Percentiles rank a stretch among this genome's conserved stretches.
phyloP scores from a whole-genome alignment of 805 yeast species.

The Metschnikowia lachancei region DNA sequence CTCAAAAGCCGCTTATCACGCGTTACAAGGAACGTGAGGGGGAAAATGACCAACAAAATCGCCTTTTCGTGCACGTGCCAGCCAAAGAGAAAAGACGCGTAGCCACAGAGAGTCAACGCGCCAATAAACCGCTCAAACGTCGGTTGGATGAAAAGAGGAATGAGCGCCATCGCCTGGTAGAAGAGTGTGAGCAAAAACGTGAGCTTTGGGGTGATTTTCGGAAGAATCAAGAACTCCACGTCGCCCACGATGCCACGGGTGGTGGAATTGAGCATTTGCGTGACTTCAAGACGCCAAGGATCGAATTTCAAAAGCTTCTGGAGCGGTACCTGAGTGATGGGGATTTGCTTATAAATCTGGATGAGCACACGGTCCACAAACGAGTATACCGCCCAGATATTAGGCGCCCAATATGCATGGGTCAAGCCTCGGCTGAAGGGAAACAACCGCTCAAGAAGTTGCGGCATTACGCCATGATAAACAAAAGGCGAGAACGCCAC shows the following conservation, averaged over 20 bases:
- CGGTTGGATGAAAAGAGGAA: slow-evolving; percentile 70
- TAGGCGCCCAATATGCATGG: slow-evolving; percentile 99
- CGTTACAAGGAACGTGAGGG: slow-evolving; percentile 73
- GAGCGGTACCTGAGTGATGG: slow-evolving; percentile 31
- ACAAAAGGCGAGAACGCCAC: slow-evolving; percentile 80
- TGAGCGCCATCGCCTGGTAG: slow-evolving; percentile 73
- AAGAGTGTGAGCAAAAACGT: slow-evolving; percentile 82
- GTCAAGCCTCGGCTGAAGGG: slow-evolving; percentile 95
- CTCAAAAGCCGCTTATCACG: slow-evolving; percentile 69
- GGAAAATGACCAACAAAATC: slow-evolving; percentile 81
- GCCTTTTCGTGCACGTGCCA: slow-evolving; percentile 99
- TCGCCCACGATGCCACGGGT: slow-evolving; percentile 94
- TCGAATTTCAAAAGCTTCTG: slow-evolving; percentile 44
- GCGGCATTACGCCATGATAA: slow-evolving; percentile 57
- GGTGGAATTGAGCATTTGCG: slow-evolving; percentile 29
- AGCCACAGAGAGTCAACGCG: slow-evolving; percentile 83
- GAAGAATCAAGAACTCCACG: slow-evolving; percentile 74
- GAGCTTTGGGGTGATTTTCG: slow-evolving; percentile 71
- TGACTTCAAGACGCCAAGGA: slow-evolving; percentile 38
- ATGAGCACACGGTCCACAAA: slow-evolving; percentile 71
- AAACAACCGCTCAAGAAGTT: slow-evolving; percentile 68
- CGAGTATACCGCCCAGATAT: slow-evolving; percentile 93
- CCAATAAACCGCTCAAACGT: slow-evolving; percentile 78
- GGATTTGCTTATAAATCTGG: slow-evolving; percentile 38
- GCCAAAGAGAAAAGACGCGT: slow-evolving; percentile 87